Evolutionary conservation across 192 early-diverging fungal genomes (phyloP).

Genomic region (Coemansia sp.): DNA sequence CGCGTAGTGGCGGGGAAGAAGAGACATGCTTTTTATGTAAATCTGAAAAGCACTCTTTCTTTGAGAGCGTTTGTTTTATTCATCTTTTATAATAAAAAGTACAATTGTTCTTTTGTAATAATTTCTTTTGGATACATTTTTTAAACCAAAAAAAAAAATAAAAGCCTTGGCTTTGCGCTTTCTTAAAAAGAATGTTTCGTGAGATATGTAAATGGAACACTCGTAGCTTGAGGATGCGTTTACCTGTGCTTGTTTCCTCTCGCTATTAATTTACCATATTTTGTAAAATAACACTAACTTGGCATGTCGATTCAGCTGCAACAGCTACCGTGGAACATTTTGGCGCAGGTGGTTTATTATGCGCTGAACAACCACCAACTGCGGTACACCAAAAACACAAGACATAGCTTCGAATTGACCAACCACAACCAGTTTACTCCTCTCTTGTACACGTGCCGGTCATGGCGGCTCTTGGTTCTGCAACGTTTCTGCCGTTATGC

Average conservation of each 20-base stretch:
- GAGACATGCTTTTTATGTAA: not conserved
- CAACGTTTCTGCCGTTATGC: not conserved
- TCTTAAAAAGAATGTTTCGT: not conserved
- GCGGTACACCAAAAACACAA: not conserved
- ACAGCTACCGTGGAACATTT: slow-evolving; percentile 12
- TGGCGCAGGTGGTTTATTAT: not conserved
- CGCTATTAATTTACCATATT: not conserved
- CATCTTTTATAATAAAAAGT: not conserved
- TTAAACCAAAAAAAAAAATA: not conserved
- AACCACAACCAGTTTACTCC: not conserved
- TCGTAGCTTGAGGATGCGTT: not conserved
- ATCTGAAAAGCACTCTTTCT: not conserved
- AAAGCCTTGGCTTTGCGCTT: not conserved
- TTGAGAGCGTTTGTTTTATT: not conserved
- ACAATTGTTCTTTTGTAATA: not conserved
- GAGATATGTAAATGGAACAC: not conserved
- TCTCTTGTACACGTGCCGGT: slow-evolving; percentile 10
- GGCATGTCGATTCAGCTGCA: slow-evolving; percentile 7
- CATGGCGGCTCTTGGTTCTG: slow-evolving; percentile 1
- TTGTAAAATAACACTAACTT: not conserved
- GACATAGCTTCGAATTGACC: not conserved
- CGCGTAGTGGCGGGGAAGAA: too few relatives aligned
- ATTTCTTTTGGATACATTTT: not conserved
- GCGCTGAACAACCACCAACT: not conserved
- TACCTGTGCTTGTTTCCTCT: not conserved